These are phyloP conservation scores for Malus hybrid DNA, from an alignment of 331 rosid genomes.

Conservation along the genomic window DNA sequence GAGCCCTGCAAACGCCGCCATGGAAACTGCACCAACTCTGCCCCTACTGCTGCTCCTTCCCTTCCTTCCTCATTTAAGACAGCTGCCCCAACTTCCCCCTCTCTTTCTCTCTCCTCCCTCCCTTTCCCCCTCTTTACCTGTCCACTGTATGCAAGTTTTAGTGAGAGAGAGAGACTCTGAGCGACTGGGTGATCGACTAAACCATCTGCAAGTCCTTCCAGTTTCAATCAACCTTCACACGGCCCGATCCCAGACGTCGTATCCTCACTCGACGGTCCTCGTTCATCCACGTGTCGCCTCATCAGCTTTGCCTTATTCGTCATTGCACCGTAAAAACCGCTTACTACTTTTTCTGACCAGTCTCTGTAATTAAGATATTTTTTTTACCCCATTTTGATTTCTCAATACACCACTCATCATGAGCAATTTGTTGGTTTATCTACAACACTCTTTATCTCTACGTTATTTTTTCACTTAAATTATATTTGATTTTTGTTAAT, in stretches of 20 bases:
- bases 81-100: background rate
- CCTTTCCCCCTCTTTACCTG: conserved; percentile 7
- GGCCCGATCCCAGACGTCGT: conserved; percentile 14
- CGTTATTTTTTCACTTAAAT: too few relatives aligned
- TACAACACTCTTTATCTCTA: too few relatives aligned
- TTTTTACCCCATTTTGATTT: background rate
- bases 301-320: conserved; percentile 58
- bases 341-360: conserved; percentile 42
- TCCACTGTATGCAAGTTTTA: conserved; percentile 11
- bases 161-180: background rate
- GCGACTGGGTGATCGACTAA: conserved; percentile 3
- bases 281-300: conserved; percentile 50
- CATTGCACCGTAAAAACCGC: conserved; percentile 90
- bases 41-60: conserved; percentile 6
- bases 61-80: conserved; percentile 23
- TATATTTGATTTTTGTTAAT: too few relatives aligned
- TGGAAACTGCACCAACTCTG: conserved; percentile 47
- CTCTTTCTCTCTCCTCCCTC: conserved; percentile 4
- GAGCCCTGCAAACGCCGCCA: conserved; percentile 70
- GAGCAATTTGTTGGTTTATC: too few relatives aligned
- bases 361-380: conserved; percentile 22
- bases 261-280: conserved; percentile 41
- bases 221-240: conserved; percentile 46
- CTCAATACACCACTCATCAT: conserved; percentile 2
- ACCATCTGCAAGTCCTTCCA: conserved; percentile 51